Conservation (phyloP, 148 eudicot species). For the Talinum fruticosum region DNA sequence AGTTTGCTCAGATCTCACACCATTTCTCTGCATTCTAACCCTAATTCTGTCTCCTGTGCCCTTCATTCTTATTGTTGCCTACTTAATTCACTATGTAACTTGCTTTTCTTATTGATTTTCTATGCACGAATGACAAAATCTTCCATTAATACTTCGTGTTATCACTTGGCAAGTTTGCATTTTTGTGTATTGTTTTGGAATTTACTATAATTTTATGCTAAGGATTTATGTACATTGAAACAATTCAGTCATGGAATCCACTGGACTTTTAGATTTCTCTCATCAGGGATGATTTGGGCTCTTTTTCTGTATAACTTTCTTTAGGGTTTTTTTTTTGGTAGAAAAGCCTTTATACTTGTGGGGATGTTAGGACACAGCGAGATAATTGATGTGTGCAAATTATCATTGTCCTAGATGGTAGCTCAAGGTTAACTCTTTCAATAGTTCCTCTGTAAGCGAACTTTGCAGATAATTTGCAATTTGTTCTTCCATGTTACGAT, state of each 20-base stretch:
- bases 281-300: background rate
- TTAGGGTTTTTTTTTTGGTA: background rate
- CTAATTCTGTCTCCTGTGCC: background rate
- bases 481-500: too few relatives aligned
- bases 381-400: too few relatives aligned
- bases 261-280: background rate
- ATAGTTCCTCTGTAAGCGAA: background rate
- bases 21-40: conserved; percentile 8
- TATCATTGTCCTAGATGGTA: background rate
- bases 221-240: background rate
- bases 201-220: background rate
- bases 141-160: background rate
- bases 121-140: conserved; percentile 4
- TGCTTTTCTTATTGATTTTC: background rate
- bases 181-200: background rate
- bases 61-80: background rate
- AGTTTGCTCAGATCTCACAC: conserved; percentile 9
- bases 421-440: background rate
- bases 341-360: background rate
- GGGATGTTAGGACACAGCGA: background rate
- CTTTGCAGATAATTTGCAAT: too few relatives aligned
- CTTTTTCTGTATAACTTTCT: background rate
- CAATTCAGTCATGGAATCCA: background rate
- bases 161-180: background rate
- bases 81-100: background rate